Conservation (phyloP, 164 flowering plant genomes). For the Macadamia integrifolia region DNA sequence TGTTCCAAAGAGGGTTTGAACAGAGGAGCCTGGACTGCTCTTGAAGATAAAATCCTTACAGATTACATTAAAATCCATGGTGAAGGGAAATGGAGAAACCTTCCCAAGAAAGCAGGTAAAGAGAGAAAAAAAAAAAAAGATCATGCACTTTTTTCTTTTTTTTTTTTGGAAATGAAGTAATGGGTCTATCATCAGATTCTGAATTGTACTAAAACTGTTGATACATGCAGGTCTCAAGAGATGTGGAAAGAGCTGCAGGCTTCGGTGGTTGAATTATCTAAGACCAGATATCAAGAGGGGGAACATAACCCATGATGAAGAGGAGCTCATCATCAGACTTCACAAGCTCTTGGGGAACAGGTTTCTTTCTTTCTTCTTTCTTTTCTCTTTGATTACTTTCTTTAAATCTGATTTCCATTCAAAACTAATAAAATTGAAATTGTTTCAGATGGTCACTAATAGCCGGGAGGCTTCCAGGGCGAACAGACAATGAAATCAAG, state of each 20-base stretch:
- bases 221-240: constrained; percentile 25
- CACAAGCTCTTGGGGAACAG: constrained; percentile 33
- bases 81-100: constrained; percentile 28
- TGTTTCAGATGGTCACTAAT: constrained; percentile 23
- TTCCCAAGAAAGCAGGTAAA: constrained; percentile 30
- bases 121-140: neutral
- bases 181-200: neutral
- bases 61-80: constrained; percentile 26
- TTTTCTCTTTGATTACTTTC: neutral
- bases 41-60: constrained; percentile 24
- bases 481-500: constrained; percentile 33
- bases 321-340: constrained; percentile 29
- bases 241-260: constrained; percentile 33
- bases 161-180: neutral
- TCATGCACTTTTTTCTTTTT: neutral
- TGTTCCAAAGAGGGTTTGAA: constrained; percentile 26
- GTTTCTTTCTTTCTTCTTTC: neutral
- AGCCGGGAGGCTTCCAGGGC: constrained; percentile 26
- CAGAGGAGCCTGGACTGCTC: constrained; percentile 37
- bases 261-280: constrained; percentile 31
- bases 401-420: too few relatives aligned
- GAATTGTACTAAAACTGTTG: neutral
- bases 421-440: too few relatives aligned
- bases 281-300: constrained; percentile 34
- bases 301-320: constrained; percentile 29